Conservation (phyloP, 192 early-diverging fungal genomes). For the Rhizophagus prolifer region DNA sequence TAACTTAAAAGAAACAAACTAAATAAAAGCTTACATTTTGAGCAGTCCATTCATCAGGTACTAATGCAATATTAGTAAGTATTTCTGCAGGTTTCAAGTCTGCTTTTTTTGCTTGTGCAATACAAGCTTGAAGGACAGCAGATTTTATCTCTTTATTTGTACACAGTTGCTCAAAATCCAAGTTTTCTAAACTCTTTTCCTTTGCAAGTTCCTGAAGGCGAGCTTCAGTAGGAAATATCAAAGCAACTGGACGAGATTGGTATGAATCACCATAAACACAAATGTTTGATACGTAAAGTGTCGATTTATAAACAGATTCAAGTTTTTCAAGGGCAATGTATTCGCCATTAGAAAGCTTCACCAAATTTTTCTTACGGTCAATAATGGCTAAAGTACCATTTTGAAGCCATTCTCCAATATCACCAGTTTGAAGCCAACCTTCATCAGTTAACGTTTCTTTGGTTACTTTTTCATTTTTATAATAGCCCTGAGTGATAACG, state of each 20-base stretch:
- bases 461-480: constrained; percentile 67
- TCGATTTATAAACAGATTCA: constrained; percentile 85
- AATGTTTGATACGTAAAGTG: constrained; percentile 71
- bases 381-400: constrained; percentile 82
- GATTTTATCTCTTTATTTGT: constrained; percentile 51
- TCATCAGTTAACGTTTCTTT: constrained; percentile 67
- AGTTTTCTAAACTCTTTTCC: constrained; percentile 39
- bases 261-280: constrained; percentile 76
- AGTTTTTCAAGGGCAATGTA: constrained; percentile 94
- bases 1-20: not conserved
- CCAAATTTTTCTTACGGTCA: constrained; percentile 92
- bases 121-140: constrained; percentile 45
- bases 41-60: constrained; percentile 85
- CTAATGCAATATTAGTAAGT: constrained; percentile 64
- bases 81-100: constrained; percentile 75
- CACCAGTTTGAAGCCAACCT: constrained; percentile 88
- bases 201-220: constrained; percentile 48
- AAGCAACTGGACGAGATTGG: constrained; percentile 68
- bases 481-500: constrained; percentile 78
- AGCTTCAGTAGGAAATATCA: constrained; percentile 69
- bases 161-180: constrained; percentile 56
- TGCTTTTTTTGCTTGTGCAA: constrained; percentile 59
- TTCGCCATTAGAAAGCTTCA: constrained; percentile 90
- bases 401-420: constrained; percentile 81
- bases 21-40: constrained; percentile 62